Conservation (phyloP, 164 flowering plant species). For the Aristolochia contorta region DNA sequence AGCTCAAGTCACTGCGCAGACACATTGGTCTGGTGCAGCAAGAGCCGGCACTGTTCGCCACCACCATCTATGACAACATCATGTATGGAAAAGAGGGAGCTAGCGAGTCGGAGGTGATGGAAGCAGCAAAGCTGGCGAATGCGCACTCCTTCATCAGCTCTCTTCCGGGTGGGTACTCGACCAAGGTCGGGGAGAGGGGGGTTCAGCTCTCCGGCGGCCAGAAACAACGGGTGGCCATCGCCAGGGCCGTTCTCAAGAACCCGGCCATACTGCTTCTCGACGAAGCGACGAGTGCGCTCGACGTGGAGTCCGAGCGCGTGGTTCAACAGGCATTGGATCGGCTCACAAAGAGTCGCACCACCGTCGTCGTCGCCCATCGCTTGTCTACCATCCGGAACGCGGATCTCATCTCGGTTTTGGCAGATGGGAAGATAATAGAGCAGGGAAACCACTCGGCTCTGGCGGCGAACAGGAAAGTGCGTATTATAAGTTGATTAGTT, state of each 20-base stretch:
- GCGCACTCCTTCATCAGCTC: not conserved
- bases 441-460: not conserved
- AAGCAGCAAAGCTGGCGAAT: not conserved
- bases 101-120: not conserved
- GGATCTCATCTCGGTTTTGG: not conserved
- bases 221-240: not conserved
- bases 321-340: not conserved
- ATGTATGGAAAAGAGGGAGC: not conserved
- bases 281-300: not conserved
- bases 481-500: not conserved
- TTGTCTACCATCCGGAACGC: slow-evolving; percentile 1
- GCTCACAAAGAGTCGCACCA: not conserved
- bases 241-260: not conserved
- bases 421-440: not conserved
- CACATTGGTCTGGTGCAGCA: not conserved
- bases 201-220: slow-evolving; percentile 1
- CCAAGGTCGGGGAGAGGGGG: not conserved
- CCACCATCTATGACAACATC: not conserved
- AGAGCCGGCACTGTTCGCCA: not conserved
- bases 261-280: not conserved
- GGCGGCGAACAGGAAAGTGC: not conserved
- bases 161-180: not conserved
- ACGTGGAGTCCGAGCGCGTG: not conserved
- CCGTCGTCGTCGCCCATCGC: not conserved
- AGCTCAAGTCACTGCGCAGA: not conserved